A percentile compares a stretch with the other conserved stretches of the same genome.
Evolutionary conservation across 148 eudicot genomes (phyloP).

Genomic region (Rhododendron kiyosumense): DNA sequence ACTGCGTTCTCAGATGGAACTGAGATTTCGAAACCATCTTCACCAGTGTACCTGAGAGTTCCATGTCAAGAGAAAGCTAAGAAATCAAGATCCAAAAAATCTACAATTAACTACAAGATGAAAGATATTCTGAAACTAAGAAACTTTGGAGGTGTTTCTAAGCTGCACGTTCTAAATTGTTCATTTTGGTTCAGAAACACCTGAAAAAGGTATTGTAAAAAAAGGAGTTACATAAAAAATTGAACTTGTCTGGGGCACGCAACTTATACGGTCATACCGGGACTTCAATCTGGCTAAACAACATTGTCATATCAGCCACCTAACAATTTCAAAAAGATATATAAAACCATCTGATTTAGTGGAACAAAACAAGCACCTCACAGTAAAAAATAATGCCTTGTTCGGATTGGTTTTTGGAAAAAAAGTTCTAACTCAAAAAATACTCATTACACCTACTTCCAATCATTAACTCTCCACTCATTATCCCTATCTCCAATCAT

Average conservation of each 20-base stretch:
- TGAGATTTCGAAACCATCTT: constrained; percentile 97
- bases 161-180: not conserved
- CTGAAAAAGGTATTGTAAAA: not conserved
- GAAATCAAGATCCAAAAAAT: not conserved
- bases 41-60: constrained; percentile 83
- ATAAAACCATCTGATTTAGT: not conserved
- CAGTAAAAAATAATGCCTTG: not conserved
- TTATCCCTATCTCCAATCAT: too few relatives aligned
- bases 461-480: too few relatives aligned
- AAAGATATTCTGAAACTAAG: not conserved
- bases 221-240: not conserved
- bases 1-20: constrained; percentile 77
- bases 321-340: not conserved
- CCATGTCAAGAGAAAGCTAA: constrained; percentile 10
- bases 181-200: not conserved
- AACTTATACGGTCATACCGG: not conserved
- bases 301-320: not conserved
- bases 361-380: not conserved
- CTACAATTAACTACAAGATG: not conserved
- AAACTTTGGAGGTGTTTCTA: not conserved
- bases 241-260: not conserved
- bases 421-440: too few relatives aligned
- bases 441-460: too few relatives aligned
- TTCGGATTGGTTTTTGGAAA: too few relatives aligned
- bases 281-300: not conserved